A percentile compares a stretch with the other conserved stretches of the same genome.
phyloP scores from a whole-genome alignment of 2,329 filamentous ascomycete genomes.

The Metarhizium humberi region DNA sequence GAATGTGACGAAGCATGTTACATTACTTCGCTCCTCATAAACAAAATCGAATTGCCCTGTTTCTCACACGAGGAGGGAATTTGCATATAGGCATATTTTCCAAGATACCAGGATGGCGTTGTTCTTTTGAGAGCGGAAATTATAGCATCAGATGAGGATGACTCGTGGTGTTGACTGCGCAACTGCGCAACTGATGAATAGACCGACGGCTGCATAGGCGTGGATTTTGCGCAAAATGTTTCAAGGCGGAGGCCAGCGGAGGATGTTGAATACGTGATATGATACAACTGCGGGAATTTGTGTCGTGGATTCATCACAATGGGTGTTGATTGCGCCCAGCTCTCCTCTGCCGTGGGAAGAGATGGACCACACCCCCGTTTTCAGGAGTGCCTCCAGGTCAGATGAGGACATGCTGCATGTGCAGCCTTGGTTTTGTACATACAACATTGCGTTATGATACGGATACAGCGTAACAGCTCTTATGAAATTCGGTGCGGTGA shows the following conservation, averaged over 20 bases:
- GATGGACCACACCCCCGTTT: background rate
- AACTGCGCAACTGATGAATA: background rate
- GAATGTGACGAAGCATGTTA: conserved; percentile 23
- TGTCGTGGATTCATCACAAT: background rate
- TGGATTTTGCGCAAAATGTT: background rate
- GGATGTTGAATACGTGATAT: background rate
- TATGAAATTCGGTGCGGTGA: background rate
- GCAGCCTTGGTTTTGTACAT: conserved; percentile 1
- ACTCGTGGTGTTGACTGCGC: background rate
- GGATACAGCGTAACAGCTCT: conserved; percentile 1
- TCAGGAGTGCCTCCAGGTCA: background rate
- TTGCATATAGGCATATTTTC: conserved; percentile 11
- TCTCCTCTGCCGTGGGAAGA: background rate
- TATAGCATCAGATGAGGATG: background rate
- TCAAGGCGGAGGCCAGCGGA: background rate
- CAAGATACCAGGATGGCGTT: conserved; percentile 31
- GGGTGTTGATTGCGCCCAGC: background rate
- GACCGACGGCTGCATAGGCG: conserved; percentile 11
- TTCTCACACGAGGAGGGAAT: background rate
- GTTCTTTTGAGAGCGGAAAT: conserved; percentile 11
- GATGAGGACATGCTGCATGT: background rate
- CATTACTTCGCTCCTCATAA: conserved; percentile 15
- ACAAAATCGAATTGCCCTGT: background rate
- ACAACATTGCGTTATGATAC: background rate
- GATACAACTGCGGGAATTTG: background rate